Percentiles rank a stretch among this genome's conserved stretches.
Evolutionary conservation across 1,284 basidiomycete species (phyloP).

Genomic region (Tausonia pullulans): DNA sequence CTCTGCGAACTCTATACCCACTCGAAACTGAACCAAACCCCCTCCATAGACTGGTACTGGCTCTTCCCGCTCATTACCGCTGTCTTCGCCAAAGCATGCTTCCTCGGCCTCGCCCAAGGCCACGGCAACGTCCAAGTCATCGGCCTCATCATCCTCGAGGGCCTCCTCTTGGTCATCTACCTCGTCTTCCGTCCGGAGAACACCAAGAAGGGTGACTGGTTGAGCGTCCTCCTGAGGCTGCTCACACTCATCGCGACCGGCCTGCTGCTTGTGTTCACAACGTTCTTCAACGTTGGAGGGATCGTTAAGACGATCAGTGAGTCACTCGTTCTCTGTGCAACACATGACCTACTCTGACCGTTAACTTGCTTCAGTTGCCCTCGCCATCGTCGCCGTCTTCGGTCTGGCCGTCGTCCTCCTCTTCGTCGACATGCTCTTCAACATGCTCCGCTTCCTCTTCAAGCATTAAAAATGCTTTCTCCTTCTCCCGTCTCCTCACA

Average conservation of each 20-base stretch:
- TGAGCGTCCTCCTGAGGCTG: conserved; percentile 28
- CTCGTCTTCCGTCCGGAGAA: conserved; percentile 42
- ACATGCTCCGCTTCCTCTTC: conserved; percentile 27
- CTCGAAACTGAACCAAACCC: neutral
- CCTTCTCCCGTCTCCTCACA: too few relatives aligned
- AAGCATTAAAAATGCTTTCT: too few relatives aligned
- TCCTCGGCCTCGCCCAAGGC: conserved; percentile 57
- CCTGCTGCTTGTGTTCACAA: conserved; percentile 33
- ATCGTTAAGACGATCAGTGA: conserved; percentile 29
- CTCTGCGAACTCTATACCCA: too few relatives aligned
- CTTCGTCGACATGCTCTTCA: conserved; percentile 74
- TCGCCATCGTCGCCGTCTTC: conserved; percentile 33
- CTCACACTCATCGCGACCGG: conserved; percentile 31
- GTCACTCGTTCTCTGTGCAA: too few relatives aligned
- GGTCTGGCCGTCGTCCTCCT: conserved; percentile 39
- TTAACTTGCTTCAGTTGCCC: conserved; percentile 20
- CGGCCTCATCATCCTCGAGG: conserved; percentile 56
- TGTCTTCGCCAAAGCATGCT: conserved; percentile 47
- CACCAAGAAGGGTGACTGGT: conserved; percentile 34
- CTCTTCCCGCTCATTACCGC: conserved; percentile 33
- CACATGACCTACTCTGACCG: too few relatives aligned
- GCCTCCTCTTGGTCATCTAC: conserved; percentile 43
- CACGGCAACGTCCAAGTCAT: conserved; percentile 61
- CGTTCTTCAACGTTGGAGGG: conserved; percentile 26
- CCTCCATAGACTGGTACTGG: conserved; percentile 38